Conservation (phyloP, 78 protist genomes). For the Emiliania huxleyi region DNA sequence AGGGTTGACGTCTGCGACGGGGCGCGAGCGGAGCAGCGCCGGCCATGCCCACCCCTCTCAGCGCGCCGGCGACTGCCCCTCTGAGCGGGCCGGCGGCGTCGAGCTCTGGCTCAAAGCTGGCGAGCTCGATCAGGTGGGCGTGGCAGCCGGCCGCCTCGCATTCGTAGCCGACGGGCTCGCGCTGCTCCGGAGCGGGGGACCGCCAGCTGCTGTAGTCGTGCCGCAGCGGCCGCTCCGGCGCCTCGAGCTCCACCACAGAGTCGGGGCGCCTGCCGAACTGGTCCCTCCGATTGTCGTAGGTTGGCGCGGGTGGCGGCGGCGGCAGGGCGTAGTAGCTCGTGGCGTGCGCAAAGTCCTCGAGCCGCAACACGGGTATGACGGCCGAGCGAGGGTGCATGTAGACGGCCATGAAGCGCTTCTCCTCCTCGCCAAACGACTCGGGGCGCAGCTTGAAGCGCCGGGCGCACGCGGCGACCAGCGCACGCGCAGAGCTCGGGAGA, state of each 20-base stretch:
- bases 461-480: not conserved
- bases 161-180: not conserved
- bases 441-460: not conserved
- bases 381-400: not conserved
- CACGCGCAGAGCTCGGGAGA: not conserved
- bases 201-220: not conserved
- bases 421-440: not conserved
- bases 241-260: not conserved
- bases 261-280: not conserved
- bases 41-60: no score
- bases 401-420: not conserved
- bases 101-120: no score
- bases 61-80: no score
- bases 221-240: not conserved
- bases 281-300: not conserved
- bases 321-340: not conserved
- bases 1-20: no score
- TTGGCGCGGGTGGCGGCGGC: not conserved
- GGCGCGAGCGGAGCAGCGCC: no score
- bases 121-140: not conserved
- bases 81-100: no score
- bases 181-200: not conserved
- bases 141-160: not conserved
- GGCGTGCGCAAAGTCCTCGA: not conserved
- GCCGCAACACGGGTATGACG: not conserved